Evolutionary conservation across 495 filamentous ascomycete species (phyloP), one percentile per base, ranked within the genome.

Genomic region (Aspergillus bertholletiae): DNA sequence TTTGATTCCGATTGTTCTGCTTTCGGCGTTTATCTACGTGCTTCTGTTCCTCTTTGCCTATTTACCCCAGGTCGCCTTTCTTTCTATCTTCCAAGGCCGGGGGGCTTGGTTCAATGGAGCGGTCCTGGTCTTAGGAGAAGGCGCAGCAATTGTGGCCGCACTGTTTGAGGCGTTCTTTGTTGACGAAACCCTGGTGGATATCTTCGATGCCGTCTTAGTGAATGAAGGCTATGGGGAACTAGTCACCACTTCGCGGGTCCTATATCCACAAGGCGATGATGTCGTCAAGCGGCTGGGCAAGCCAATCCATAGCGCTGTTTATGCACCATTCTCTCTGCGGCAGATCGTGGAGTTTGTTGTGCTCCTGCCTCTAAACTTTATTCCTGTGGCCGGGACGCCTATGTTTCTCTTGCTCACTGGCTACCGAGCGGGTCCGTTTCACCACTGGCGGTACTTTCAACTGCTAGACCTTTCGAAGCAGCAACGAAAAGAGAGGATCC

Each of bases 281-380:
- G 79, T 83, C 7, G 74, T 80, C 11, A 71, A 75, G 52, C 71
- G 78, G 23, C 79, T 88, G 4, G 85, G 84, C 24, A 83, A 80
- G 49, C 82, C 83, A 7, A 80, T 74, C 4, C 74, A 67, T 32
- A 77, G 75, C 40, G 80, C 83, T 2, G 71, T 83, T 24, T 88
- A 87, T 61, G 75, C 81, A 5, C 85, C 85, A 1, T 87, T 88
- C 56, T 90, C 87, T 51, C 58, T 88, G 13, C 79, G 83, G n/a
- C 88, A 92, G 62, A 91, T 91, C 50, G 57, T 85, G 50, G 88
- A 93, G 68, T 85, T 92, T 53, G 66, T 90, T n/a, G 65, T 89
- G 37, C 77, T 86, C 23, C 73, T 88, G 12, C 85, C 85, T 22
- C 72, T 88, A 27, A 87, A 84, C 59, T 80, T 88, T 43, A 79